Evolutionary conservation across 345 rosid species (phyloP), one percentile per base, ranked within the genome.

Genomic region (Eutrema heterophyllum): DNA sequence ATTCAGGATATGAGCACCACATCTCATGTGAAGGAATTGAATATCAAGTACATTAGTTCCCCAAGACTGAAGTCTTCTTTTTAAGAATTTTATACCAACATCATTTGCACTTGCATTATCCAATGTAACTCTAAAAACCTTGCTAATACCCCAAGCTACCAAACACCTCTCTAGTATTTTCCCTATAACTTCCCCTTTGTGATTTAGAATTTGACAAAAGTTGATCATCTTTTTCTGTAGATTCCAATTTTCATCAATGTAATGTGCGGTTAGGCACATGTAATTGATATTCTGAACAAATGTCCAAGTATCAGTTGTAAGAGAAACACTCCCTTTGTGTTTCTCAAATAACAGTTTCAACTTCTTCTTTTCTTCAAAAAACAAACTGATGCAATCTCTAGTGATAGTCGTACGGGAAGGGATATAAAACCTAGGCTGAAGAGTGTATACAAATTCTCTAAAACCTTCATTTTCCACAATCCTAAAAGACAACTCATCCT

Each of bases 101-200:
- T 80, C 74, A 67, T 67, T 71, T 12, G 70, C 8, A 16, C 27
- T 64, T 2, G 66, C 74, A 15, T 80, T 75, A 9, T 72, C 78
- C 15, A 50, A 10, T 0, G 46, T 72, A 0, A 80, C 7, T 7
- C 62, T 63, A 16, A 71, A 56, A n/a, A 75, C 64, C 40, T 44
- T 76, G 7, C 8, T 60, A 15, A 76, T 48, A 3, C 54, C 71
- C 74, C 67, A 80, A 38, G 26, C 18, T 16, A 53, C 8, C 10
- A 79, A 64, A 14, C 68, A 74, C 2, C 40, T 68, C n/a, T 67
- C 78, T 4, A 70, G 0, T 26, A 41, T 10, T 11, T 74, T 65
- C 2, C 55, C 79, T 9, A 79, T 64, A 0, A 57, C 3, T 11
- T 70, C 57, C 1, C 67, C 30, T 15, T 41, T 55, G 5, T 70